phyloP scores from a whole-genome alignment of 2,329 filamentous ascomycete species.

The Alternaria incomplexa region DNA sequence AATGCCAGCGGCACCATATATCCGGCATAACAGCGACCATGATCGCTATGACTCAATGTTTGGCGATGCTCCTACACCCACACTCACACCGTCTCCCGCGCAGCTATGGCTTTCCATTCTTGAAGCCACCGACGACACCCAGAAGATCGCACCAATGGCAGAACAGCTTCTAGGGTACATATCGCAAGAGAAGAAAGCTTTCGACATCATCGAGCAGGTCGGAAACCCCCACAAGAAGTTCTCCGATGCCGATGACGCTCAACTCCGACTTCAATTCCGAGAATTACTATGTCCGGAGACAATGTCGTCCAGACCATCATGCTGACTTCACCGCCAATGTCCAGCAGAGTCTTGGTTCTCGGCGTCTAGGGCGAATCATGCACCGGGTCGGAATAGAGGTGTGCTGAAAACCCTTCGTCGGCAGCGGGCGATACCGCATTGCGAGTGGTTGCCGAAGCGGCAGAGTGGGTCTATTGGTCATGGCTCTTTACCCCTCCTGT shows the following conservation, averaged over 20 bases:
- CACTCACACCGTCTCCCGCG: neutral
- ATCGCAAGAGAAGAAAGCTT: conserved; percentile 17
- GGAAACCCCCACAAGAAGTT: conserved; percentile 22
- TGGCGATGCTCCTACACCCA: neutral
- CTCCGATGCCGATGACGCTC: conserved; percentile 15
- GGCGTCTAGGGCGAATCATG: conserved; percentile 21
- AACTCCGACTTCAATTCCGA: conserved; percentile 17
- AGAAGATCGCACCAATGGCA: conserved; percentile 12
- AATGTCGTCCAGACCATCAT: neutral
- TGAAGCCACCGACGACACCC: conserved; percentile 14
- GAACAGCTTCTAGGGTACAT: conserved; percentile 16
- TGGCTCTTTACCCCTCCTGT: conserved; percentile 4
- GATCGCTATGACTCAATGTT: conserved; percentile 15
- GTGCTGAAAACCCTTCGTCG: conserved; percentile 12
- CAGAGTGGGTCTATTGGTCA: conserved; percentile 12
- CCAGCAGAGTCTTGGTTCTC: conserved; percentile 12
- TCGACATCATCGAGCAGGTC: conserved; percentile 18
- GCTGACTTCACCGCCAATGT: conserved; percentile 10
- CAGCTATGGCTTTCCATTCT: conserved; percentile 25
- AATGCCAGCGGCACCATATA: conserved; percentile 5
- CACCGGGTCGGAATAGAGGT: neutral
- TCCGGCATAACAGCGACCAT: neutral
- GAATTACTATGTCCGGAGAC: conserved; percentile 16
- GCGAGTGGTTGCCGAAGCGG: conserved; percentile 16
- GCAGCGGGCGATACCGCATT: conserved; percentile 31